Evolutionary conservation across 2,329 filamentous ascomycete genomes (phyloP), one percentile per base, ranked within the genome.

Genomic region (Ascochyta lentis): DNA sequence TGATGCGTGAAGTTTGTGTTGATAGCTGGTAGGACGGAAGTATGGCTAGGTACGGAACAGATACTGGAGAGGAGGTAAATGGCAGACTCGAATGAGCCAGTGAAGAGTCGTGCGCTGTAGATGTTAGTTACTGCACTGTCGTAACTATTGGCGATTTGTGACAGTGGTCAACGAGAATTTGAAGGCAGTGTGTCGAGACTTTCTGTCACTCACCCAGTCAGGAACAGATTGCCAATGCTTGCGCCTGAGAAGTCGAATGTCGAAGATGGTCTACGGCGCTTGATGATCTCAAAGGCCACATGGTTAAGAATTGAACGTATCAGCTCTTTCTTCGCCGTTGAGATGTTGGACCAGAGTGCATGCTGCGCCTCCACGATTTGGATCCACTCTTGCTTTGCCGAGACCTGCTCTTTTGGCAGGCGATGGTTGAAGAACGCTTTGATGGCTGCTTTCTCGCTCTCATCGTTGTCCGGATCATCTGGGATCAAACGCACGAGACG

Each of bases 1-100:
- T 98, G 94, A 68, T 96, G 91, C 0, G 91, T 91, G 79, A 97
- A 97, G 74, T 96, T 98, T 60, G 90, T 92, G 79, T 96, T 96
- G 65, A 98, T 91, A 4, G 91, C 92, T 0, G 94, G 95, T 15
- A 98, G 86, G 0, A 97, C 92, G 0, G 87, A 84, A 6, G 95
- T 86, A 47, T 87, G 83, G 10, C 86, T 83, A 0, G 92, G 89
- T 0, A 98, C 89, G n/a, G 86, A 86, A 69, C 93, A 96, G 61
- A 97, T 91, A 65, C 89, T 90, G 46, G 89, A 90, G 4, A 98
- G 83, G 2, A 98, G 84, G 71, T 96, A 96, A 59, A 98, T 95
- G 38, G 92, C 91, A 6, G 90, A 90, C 74, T 98, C 95, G 63
- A 98, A 94, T 55, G 89, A 94, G 29, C 94, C 94, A 1, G 91